Evolutionary conservation across 139 green algal species (phyloP).

Genomic region (Coelastrella sp.): DNA sequence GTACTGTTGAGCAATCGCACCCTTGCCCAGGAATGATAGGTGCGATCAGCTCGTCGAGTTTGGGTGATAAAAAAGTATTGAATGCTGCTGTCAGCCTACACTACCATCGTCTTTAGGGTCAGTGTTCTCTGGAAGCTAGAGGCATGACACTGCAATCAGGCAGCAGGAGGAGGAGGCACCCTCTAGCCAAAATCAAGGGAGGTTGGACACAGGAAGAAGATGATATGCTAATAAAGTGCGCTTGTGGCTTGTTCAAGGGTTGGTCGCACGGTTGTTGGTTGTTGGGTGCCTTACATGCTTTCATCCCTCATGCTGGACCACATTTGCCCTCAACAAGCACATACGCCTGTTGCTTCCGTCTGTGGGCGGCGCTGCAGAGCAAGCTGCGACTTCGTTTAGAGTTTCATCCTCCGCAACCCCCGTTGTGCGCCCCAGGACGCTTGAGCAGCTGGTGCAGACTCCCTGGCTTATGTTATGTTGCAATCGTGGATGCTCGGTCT

Average conservation of each 20-base stretch:
- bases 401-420: background rate
- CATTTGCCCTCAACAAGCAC: too few relatives aligned
- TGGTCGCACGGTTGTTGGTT: background rate
- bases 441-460: background rate
- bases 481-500: background rate
- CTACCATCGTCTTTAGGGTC: background rate
- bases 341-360: too few relatives aligned
- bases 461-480: background rate
- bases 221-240: constrained; percentile 57
- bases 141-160: background rate
- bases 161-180: constrained; percentile 27
- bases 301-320: too few relatives aligned
- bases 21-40: background rate
- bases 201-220: constrained; percentile 68
- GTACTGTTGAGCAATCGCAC: too few relatives aligned
- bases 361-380: too few relatives aligned
- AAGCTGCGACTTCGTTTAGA: too few relatives aligned
- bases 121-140: background rate
- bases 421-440: background rate
- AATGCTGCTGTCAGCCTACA: too few relatives aligned
- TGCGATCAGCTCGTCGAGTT: background rate
- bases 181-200: constrained; percentile 45
- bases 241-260: background rate
- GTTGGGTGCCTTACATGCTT: too few relatives aligned
- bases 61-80: too few relatives aligned